Conservation (phyloP, 2,329 filamentous ascomycete species). For the Aspergillus sclerotialis region DNA sequence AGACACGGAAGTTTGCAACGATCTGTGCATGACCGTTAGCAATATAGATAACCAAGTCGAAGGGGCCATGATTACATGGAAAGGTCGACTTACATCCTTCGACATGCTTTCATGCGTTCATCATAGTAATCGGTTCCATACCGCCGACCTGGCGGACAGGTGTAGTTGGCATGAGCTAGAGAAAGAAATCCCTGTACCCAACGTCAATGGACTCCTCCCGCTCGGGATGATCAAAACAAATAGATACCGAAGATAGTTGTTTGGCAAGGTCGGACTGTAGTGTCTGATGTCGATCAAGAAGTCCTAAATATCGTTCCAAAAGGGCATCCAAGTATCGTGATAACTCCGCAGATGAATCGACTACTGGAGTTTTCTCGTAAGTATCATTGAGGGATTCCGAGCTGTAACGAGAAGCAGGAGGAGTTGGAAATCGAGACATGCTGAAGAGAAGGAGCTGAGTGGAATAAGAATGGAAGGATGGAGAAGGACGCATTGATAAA, state of each 20-base stretch:
- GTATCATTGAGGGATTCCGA: slow-evolving; percentile 19
- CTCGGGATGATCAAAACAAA: neutral
- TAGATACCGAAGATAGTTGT: slow-evolving; percentile 34
- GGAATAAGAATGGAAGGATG: slow-evolving; percentile 3
- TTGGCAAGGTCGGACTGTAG: slow-evolving; percentile 32
- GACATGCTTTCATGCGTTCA: slow-evolving; percentile 43
- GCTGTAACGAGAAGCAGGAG: slow-evolving; percentile 24
- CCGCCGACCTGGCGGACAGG: slow-evolving; percentile 36
- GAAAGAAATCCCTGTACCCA: slow-evolving; percentile 39
- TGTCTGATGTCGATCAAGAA: slow-evolving; percentile 37
- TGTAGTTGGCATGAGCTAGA: slow-evolving; percentile 44
- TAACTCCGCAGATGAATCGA: slow-evolving; percentile 18
- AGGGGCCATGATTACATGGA: no score
- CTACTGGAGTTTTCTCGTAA: slow-evolving; percentile 10
- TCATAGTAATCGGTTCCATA: slow-evolving; percentile 46
- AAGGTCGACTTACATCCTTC: slow-evolving; percentile 27
- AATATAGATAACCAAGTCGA: neutral
- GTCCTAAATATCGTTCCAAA: slow-evolving; percentile 36
- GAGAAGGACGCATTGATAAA: slow-evolving; percentile 14
- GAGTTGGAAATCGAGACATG: slow-evolving; percentile 29
- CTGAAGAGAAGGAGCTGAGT: slow-evolving; percentile 1
- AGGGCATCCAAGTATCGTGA: slow-evolving; percentile 31
- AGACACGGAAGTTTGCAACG: slow-evolving; percentile 4
- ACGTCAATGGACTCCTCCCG: slow-evolving; percentile 12
- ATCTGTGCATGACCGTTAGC: slow-evolving; percentile 4